Percentiles rank a stretch among this genome's conserved stretches.
Evolutionary conservation across 306 rosid genomes (phyloP).

Genomic region (Prunus campanulata): DNA sequence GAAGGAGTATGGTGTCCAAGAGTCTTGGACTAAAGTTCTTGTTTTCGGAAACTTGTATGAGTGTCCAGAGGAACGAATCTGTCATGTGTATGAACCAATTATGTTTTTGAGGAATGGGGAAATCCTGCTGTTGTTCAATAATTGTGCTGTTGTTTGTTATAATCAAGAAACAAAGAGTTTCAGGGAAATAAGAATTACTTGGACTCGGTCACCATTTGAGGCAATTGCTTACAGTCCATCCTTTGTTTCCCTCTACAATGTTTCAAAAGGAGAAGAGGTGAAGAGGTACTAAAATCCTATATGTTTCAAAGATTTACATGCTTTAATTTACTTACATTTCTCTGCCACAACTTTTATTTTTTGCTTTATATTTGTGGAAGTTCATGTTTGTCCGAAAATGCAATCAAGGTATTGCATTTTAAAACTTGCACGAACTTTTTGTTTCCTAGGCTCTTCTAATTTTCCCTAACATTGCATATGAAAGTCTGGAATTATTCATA

Average conservation of each 20-base stretch:
- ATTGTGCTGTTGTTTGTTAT: neutral
- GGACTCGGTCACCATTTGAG: neutral
- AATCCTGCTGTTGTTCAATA: conserved; percentile 3
- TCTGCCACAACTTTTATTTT: neutral
- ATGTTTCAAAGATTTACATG: neutral
- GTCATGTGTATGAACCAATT: conserved; percentile 6
- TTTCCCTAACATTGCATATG: too few relatives aligned
- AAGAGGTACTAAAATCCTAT: neutral
- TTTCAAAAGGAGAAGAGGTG: conserved; percentile 7
- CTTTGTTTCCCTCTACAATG: conserved; percentile 15
- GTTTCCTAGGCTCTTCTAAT: neutral
- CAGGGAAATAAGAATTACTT: neutral
- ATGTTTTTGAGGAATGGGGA: conserved; percentile 11
- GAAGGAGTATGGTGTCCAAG: conserved; percentile 11
- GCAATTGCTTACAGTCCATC: conserved; percentile 8
- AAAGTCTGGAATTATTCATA: neutral
- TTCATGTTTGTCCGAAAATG: neutral
- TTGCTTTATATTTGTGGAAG: neutral
- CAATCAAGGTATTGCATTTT: neutral
- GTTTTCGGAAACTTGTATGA: conserved; percentile 5
- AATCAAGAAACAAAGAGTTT: neutral
- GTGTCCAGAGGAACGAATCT: neutral
- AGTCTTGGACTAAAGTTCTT: conserved; percentile 16
- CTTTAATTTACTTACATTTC: neutral
- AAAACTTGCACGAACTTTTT: neutral